phyloP scores from a whole-genome alignment of 192 early-diverging fungal species.

The Coemansia sp. region DNA sequence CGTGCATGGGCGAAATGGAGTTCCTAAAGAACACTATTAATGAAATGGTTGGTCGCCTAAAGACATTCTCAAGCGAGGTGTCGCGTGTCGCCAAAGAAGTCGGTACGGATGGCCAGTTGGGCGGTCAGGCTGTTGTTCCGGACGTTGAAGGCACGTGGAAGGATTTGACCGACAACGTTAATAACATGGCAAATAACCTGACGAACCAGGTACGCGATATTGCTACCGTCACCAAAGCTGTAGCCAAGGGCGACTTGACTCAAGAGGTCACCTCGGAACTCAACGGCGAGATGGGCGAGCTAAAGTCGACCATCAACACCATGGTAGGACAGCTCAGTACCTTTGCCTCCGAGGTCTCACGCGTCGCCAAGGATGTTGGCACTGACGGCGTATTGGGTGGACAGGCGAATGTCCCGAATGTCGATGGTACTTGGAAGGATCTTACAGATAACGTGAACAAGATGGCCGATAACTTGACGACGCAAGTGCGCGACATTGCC shows the following conservation, averaged over 20 bases:
- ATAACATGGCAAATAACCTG: constrained; percentile 65
- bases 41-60: constrained; percentile 66
- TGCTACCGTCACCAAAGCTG: constrained; percentile 59
- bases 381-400: constrained; percentile 59
- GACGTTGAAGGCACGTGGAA: constrained; percentile 66
- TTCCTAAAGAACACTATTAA: constrained; percentile 66
- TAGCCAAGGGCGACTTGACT: constrained; percentile 59
- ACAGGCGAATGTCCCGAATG: constrained; percentile 55
- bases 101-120: constrained; percentile 67
- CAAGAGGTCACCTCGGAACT: constrained; percentile 17
- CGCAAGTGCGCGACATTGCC: constrained; percentile 61
- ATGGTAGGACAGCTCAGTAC: constrained; percentile 67
- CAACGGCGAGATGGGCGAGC: constrained; percentile 61
- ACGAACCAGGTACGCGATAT: constrained; percentile 69
- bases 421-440: constrained; percentile 65
- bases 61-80: constrained; percentile 63
- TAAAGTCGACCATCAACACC: constrained; percentile 61
- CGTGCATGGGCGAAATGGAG: constrained; percentile 61
- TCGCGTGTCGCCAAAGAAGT: constrained; percentile 64
- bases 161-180: constrained; percentile 43
- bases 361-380: constrained; percentile 70
- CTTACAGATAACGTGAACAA: constrained; percentile 64
- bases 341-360: constrained; percentile 68
- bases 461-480: constrained; percentile 64
- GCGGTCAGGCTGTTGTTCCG: constrained; percentile 62